Evolutionary conservation across 1,284 basidiomycete species (phyloP).

Genomic region (Ganoderma sp.): DNA sequence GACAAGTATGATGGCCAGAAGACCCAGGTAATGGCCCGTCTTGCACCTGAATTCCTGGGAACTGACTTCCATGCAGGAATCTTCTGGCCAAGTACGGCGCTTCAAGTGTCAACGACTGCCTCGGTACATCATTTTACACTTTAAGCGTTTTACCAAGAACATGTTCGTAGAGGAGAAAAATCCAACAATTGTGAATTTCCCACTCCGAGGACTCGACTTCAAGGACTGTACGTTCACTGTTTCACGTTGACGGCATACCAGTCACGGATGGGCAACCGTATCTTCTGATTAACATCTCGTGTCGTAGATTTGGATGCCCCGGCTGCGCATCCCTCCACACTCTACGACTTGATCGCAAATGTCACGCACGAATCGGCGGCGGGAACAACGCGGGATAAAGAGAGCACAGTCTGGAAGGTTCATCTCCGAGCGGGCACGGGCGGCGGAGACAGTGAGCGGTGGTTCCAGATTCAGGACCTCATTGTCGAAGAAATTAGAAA

Average conservation of each 20-base stretch:
- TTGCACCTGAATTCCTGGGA: constrained; percentile 22
- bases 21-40: constrained; percentile 64
- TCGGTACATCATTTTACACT: constrained; percentile 92
- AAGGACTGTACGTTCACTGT: constrained; percentile 71
- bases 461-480: constrained; percentile 97
- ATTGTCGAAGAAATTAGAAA: constrained; percentile 94
- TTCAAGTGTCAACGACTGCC: constrained; percentile 91
- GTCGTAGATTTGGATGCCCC: constrained; percentile 76
- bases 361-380: constrained; percentile 94
- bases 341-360: constrained; percentile 96
- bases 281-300: not conserved
- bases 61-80: constrained; percentile 62
- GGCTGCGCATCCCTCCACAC: constrained; percentile 60
- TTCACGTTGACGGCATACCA: not conserved
- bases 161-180: constrained; percentile 98
- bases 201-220: constrained; percentile 91
- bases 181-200: constrained; percentile 98
- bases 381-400: constrained; percentile 90
- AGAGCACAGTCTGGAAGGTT: constrained; percentile 89
- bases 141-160: constrained; percentile 98
- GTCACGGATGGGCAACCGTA: not conserved
- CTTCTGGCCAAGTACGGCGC: constrained; percentile 82
- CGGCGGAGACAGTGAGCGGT: constrained; percentile 86
- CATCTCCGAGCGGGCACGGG: constrained; percentile 83
- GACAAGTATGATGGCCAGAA: constrained; percentile 94